A percentile compares a stretch with the other conserved stretches of the same genome.
These are phyloP conservation scores for Triticum monococcum DNA, from an alignment of 176 grass and related monocot species.

Conservation along the genomic window DNA sequence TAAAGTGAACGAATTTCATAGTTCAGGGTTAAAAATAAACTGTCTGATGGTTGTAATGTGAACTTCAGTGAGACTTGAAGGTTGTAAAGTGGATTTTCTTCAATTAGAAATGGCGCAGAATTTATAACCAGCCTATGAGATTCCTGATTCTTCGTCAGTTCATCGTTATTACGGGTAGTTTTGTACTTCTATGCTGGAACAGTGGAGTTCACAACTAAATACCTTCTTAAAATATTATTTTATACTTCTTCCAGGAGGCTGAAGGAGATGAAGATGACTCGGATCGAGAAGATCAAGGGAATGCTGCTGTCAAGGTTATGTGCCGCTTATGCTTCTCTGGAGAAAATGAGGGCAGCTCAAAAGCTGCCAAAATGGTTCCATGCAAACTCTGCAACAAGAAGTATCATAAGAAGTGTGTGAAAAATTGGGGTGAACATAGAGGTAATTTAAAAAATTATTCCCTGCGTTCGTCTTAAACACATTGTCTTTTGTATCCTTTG, in stretches of 20 bases:
- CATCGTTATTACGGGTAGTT: neutral
- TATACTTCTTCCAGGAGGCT: slow-evolving; percentile 38
- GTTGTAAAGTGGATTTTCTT: neutral
- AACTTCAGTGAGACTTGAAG: neutral
- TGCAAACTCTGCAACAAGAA: slow-evolving; percentile 95
- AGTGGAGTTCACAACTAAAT: neutral
- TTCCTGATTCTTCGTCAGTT: neutral
- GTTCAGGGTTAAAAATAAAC: neutral
- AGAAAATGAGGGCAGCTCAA: slow-evolving; percentile 82
- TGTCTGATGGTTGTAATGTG: neutral
- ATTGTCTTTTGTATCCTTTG: slow-evolving; percentile 16
- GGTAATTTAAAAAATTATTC: slow-evolving; percentile 30
- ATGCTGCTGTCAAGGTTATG: slow-evolving; percentile 77
- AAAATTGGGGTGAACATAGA: slow-evolving; percentile 90
- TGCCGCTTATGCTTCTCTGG: slow-evolving; percentile 90
- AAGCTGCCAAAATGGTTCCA: slow-evolving; percentile 91
- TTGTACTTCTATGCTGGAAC: neutral
- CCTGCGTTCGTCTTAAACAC: neutral
- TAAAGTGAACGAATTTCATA: neutral
- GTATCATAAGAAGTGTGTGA: slow-evolving; percentile 90
- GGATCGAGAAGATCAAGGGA: slow-evolving; percentile 50
- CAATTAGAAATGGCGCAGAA: neutral
- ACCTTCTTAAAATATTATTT: neutral
- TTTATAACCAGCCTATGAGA: neutral
- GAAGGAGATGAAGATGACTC: slow-evolving; percentile 48